Base-by-base conservation (phyloP, 768 basidiomycete species). In the Peribolospora kevripleyi region DNA sequence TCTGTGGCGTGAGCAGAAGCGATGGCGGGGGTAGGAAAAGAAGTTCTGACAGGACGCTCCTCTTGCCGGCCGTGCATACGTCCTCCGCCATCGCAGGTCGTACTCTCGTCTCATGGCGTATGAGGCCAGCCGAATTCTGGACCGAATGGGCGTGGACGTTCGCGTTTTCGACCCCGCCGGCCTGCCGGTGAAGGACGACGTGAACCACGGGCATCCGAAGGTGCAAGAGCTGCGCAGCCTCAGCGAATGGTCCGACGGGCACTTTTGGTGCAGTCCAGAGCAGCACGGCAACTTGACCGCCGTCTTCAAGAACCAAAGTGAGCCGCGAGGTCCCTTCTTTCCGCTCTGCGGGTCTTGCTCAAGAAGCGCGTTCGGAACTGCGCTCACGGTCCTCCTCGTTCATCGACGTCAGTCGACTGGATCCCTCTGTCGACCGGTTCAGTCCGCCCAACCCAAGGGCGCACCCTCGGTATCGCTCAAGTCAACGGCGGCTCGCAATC, bases 281-380 rank as follows among this genome's bases (percentile, higher is more conserved):
- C 65, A 68, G 54, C 67, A 68, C 46, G 67, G 67, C 0, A 64
- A 63, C 4, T 63, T 68, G 47, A 68, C 67, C 3, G 67, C 64
- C 1, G 65, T 66, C 3, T 60, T 67, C 53, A 68, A 69, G 63
- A 69, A 64, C 42, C 68, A 69, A 56, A 66, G 64, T 65, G 48
- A 42, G 60, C 53, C 45, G 4, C n/a, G 7, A 6, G 11, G 14
- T 9, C 42, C 5, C 13, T 38, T 5, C 5, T 9, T 46, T 14
- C 48, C 37, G 10, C 37, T 8, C 6, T 4, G 2, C 3, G 46
- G 8, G 39, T 3, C 42, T 48, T 6, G n/a, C 52, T 7, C 1
- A 6, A 3, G 6, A 9, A 8, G 3, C 14, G 10, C 48, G 7
- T 40, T 3, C n/a, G 37, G 1, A 39, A 11, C 40, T 48, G 13